Evolutionary conservation across 805 yeast species (phyloP).

Genomic region (Cyberlindnera meyerae): DNA sequence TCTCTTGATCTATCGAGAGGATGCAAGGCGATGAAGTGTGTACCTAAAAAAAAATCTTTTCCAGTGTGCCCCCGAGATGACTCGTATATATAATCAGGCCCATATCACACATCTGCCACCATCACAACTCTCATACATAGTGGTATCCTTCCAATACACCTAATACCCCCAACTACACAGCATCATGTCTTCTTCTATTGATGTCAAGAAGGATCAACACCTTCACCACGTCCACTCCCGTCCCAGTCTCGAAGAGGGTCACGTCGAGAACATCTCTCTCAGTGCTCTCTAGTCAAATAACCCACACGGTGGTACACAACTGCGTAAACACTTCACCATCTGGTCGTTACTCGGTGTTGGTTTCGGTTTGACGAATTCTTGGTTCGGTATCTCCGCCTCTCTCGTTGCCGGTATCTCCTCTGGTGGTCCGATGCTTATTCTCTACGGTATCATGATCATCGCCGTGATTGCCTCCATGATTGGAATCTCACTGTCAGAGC

Average conservation of each 20-base stretch:
- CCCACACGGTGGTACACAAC: slow-evolving; percentile 6
- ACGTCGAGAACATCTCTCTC: slow-evolving; percentile 12
- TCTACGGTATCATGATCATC: slow-evolving; percentile 51
- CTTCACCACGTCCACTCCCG: slow-evolving; percentile 1
- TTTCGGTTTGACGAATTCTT: slow-evolving; percentile 55
- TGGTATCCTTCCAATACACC: neutral
- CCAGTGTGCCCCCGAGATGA: too few relatives aligned
- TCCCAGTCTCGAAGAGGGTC: slow-evolving; percentile 10
- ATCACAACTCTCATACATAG: too few relatives aligned
- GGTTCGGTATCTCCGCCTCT: slow-evolving; percentile 58
- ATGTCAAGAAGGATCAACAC: slow-evolving; percentile 5
- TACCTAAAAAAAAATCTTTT: too few relatives aligned
- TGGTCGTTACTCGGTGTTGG: slow-evolving; percentile 53
- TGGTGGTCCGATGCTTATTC: slow-evolving; percentile 55
- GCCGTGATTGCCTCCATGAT: slow-evolving; percentile 42
- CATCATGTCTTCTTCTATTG: slow-evolving; percentile 6
- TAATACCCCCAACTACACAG: neutral
- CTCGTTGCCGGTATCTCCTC: slow-evolving; percentile 49
- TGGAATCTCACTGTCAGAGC: slow-evolving; percentile 49
- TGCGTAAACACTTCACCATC: slow-evolving; percentile 33
- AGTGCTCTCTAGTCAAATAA: slow-evolving; percentile 5
- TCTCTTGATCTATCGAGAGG: too few relatives aligned
- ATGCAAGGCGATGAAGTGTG: too few relatives aligned
- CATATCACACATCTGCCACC: neutral
- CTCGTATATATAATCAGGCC: neutral